Evolutionary conservation across 441 rosid species (phyloP).

Genomic region (Daphne laureola): DNA sequence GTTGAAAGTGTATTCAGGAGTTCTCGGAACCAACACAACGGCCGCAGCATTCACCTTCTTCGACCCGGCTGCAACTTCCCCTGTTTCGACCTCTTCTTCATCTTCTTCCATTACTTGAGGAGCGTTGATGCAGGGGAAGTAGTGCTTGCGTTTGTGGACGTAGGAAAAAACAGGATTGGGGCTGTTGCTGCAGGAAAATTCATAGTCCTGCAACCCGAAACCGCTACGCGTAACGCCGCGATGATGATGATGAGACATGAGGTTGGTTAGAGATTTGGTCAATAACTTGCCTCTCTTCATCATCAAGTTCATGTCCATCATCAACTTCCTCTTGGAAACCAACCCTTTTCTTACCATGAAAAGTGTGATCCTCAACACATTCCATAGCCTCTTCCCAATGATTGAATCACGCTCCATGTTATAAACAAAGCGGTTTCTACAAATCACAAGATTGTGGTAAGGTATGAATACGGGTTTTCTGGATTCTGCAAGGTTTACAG

Average conservation of each 20-base stretch:
- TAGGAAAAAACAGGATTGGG: slow-evolving; percentile 46
- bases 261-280: slow-evolving; percentile 32
- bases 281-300: slow-evolving; percentile 24
- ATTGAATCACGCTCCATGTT: slow-evolving; percentile 26
- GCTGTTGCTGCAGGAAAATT: slow-evolving; percentile 58
- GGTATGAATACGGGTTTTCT: slow-evolving; percentile 18
- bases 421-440: too few species aligned
- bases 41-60: slow-evolving; percentile 1
- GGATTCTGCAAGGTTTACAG: slow-evolving; percentile 32
- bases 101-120: slow-evolving; percentile 28
- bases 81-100: slow-evolving; percentile 9
- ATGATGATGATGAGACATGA: slow-evolving; percentile 30
- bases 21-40: slow-evolving; percentile 28
- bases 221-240: slow-evolving; percentile 25
- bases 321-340: slow-evolving; percentile 39
- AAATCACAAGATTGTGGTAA: too few species aligned
- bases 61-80: background rate
- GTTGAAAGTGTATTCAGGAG: slow-evolving; percentile 37
- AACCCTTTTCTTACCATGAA: slow-evolving; percentile 46
- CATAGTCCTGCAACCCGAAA: slow-evolving; percentile 47
- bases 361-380: slow-evolving; percentile 32
- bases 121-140: slow-evolving; percentile 46
- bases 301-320: slow-evolving; percentile 54
- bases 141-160: slow-evolving; percentile 19
- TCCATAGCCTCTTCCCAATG: slow-evolving; percentile 43